Conservation (phyloP, 257 asterid species). For the Voacanga thouarsii region DNA sequence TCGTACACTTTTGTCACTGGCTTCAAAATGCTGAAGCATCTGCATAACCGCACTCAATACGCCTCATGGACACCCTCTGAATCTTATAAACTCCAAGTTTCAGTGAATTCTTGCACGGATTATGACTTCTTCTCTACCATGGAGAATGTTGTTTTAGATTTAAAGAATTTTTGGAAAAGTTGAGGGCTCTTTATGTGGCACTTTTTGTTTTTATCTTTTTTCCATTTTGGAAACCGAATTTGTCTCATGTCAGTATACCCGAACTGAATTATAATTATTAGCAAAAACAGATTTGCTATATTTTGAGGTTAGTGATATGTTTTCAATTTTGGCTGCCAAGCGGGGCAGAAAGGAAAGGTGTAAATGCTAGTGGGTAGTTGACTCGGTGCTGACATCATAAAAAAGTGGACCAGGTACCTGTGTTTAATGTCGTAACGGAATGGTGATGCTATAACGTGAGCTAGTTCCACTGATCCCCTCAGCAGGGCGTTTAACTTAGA, state of each 20-base stretch:
- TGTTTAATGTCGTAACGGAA: background rate
- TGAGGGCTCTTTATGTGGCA: background rate
- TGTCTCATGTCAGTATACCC: background rate
- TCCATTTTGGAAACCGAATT: background rate
- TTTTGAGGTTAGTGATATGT: background rate
- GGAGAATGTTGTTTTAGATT: background rate
- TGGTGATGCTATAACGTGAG: no score
- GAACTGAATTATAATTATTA: background rate
- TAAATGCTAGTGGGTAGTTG: background rate
- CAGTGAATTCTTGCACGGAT: background rate
- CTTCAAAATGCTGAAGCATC: background rate
- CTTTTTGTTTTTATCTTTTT: background rate
- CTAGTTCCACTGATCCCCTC: background rate
- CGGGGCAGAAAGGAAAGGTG: background rate
- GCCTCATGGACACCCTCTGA: background rate
- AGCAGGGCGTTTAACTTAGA: background rate
- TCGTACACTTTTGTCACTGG: background rate
- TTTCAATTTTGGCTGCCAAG: background rate
- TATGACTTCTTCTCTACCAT: background rate
- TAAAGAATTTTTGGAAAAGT: background rate
- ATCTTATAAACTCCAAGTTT: background rate
- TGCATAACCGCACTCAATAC: background rate
- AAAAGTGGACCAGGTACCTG: background rate
- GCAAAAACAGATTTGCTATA: background rate
- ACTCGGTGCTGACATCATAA: background rate